Conservation (phyloP, 352 stramenopile genomes). For the Phytophthora cactorum region DNA sequence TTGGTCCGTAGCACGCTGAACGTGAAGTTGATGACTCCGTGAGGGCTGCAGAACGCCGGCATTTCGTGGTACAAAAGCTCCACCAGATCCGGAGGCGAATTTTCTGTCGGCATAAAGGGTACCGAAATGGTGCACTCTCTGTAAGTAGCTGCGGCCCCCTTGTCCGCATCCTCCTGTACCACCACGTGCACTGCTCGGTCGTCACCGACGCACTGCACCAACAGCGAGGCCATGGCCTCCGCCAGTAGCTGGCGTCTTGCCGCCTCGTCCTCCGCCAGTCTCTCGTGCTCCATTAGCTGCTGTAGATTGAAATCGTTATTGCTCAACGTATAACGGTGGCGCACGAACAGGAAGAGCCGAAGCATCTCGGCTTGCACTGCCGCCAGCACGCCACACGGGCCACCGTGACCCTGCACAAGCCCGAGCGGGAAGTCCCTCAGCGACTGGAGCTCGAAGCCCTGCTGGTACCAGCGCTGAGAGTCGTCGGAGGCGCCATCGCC, state of each 20-base stretch:
- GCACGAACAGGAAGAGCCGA: constrained; percentile 58
- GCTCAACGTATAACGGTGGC: constrained; percentile 12
- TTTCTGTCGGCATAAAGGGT: background rate
- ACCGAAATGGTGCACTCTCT: constrained; percentile 19
- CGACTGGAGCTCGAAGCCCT: constrained; percentile 59
- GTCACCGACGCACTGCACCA: constrained; percentile 32
- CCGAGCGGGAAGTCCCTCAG: constrained; percentile 53
- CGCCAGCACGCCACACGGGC: constrained; percentile 84
- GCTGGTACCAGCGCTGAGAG: constrained; percentile 56
- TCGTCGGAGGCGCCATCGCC: constrained; percentile 32
- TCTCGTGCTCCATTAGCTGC: constrained; percentile 14
- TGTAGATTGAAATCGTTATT: constrained; percentile 12
- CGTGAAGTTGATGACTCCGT: constrained; percentile 77
- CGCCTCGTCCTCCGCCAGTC: constrained; percentile 17
- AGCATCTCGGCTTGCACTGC: constrained; percentile 79
- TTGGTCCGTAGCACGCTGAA: constrained; percentile 76
- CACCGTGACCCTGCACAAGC: constrained; percentile 76
- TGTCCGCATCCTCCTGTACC: constrained; percentile 15
- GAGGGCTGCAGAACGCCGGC: constrained; percentile 32
- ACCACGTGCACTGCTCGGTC: constrained; percentile 35
- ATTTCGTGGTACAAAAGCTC: constrained; percentile 28
- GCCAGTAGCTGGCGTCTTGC: constrained; percentile 28
- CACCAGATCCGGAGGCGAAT: constrained; percentile 19
- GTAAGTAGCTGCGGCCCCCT: constrained; percentile 10
- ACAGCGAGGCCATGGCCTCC: constrained; percentile 41